A percentile compares a stretch with the other conserved stretches of the same genome.
phyloP scores from a whole-genome alignment of 169 alveolate genomes.

The Eimeria maxima region DNA sequence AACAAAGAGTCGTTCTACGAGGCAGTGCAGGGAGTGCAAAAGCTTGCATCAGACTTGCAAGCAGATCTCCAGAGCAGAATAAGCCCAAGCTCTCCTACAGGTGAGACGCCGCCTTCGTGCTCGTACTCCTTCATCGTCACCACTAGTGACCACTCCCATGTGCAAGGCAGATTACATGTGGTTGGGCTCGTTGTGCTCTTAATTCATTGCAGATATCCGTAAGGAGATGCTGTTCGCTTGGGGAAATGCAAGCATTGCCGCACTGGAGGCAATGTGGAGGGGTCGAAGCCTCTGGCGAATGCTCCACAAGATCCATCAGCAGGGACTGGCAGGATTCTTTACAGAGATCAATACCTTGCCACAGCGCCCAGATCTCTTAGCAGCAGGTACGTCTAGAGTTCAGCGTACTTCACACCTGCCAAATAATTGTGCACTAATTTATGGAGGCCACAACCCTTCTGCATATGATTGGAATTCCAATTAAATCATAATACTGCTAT shows the following conservation, averaged over 20 bases:
- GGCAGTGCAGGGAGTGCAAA: neutral
- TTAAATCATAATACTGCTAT: neutral
- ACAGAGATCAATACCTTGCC: conserved; percentile 22
- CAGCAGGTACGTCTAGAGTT: conserved; percentile 7
- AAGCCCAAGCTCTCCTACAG: neutral
- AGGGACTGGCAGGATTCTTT: conserved; percentile 36
- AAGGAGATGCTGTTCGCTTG: conserved; percentile 53
- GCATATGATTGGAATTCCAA: neutral
- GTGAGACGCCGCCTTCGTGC: neutral
- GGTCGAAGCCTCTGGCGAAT: conserved; percentile 65
- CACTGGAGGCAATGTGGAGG: conserved; percentile 79
- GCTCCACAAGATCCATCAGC: conserved; percentile 41
- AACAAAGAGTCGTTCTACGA: conserved; percentile 46
- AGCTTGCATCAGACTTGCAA: conserved; percentile 24
- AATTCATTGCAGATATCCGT: neutral
- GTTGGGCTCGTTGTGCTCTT: neutral
- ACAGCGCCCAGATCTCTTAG: conserved; percentile 48
- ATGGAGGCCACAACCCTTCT: neutral
- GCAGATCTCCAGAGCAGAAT: neutral
- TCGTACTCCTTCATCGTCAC: neutral
- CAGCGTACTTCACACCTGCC: neutral
- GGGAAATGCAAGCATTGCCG: conserved; percentile 73
- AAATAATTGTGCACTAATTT: neutral
- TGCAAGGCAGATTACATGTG: neutral
- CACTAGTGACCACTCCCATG: neutral